Evolutionary conservation across 495 filamentous ascomycete species (phyloP).

Genomic region (Neurospora sp.): DNA sequence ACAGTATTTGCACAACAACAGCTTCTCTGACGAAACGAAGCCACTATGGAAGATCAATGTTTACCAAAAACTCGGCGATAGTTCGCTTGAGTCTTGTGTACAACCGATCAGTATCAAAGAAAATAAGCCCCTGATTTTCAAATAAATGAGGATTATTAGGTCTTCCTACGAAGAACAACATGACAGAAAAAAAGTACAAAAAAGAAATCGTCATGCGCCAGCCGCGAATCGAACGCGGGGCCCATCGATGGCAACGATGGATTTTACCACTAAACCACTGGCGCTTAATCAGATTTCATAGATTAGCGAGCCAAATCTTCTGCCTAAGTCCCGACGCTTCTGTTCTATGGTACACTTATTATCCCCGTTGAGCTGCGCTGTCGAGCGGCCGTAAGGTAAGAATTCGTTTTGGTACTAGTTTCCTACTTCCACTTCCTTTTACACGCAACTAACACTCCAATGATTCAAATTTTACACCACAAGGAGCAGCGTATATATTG

Average conservation of each 20-base stretch:
- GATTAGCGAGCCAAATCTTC: no score
- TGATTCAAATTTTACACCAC: not conserved
- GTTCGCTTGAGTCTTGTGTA: not conserved
- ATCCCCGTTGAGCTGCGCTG: no score
- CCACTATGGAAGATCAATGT: not conserved
- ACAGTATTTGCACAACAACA: not conserved
- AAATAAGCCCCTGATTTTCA: not conserved
- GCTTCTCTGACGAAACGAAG: not conserved
- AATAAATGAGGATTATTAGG: not conserved
- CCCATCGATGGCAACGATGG: constrained; percentile 45
- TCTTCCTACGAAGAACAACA: not conserved
- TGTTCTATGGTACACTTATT: no score
- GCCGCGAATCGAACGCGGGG: constrained; percentile 43
- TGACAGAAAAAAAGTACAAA: not conserved
- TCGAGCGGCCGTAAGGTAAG: no score
- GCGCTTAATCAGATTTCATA: not conserved
- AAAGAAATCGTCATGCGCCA: constrained; percentile 18
- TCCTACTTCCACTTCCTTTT: not conserved
- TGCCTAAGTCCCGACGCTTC: no score
- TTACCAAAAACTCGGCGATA: not conserved
- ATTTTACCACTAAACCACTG: constrained; percentile 45
- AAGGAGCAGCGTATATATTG: not conserved
- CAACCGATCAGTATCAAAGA: not conserved
- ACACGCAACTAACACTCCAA: not conserved
- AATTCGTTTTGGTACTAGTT: not conserved